Base-by-base conservation (phyloP, 2,329 filamentous ascomycete genomes). In the Cladosporium sp. region DNA sequence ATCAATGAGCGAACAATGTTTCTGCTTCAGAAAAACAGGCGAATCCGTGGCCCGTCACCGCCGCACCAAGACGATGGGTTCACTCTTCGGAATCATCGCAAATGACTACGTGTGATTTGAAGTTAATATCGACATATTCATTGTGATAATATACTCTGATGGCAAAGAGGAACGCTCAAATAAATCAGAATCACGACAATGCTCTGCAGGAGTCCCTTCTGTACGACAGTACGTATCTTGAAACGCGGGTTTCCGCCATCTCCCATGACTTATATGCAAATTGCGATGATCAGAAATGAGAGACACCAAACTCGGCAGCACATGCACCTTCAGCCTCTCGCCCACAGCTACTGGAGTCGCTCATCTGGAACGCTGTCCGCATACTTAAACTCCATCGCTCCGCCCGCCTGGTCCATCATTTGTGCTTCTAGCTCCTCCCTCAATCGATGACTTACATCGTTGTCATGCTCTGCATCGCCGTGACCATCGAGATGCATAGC, bases 381-480 rank as follows among this genome's bases (percentile, higher is more conserved):
- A 21, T 62, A 62, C 49, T 62, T 62, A 33, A 62, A 62, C 29
- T 62, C 60, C 49, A 37, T 50, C 33, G 14, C 50, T 11, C 35
- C 10, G 16, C 49, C 23, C 11, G 59, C 23, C 18, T 53, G 33
- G 7, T 52, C 57, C 65, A 68, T 67, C 40, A 71, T 71, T 52
- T 69, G 65, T 35, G 67, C 68, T 58, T 67, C 64, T 18, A 71
- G 35, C 53, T 70, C 69, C 53, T 66, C 67, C 31, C 67, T 59
- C 50, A 72, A 55, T 18, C 74, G 65, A 72, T 66, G 66, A 72
- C 70, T 70, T 70, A 72, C 60, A 12, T 69, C 69, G 2, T 65
- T 63, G 7, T 59, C 65, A 31, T 68, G 55, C 10, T 67, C 66
- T 23, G 37, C 62, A 7, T 35, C 62, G 21, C 62, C 62, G n/a